Evolutionary conservation across 306 rosid species (phyloP), one percentile per base, ranked within the genome.

Genomic region (Hippophae tibetana): DNA sequence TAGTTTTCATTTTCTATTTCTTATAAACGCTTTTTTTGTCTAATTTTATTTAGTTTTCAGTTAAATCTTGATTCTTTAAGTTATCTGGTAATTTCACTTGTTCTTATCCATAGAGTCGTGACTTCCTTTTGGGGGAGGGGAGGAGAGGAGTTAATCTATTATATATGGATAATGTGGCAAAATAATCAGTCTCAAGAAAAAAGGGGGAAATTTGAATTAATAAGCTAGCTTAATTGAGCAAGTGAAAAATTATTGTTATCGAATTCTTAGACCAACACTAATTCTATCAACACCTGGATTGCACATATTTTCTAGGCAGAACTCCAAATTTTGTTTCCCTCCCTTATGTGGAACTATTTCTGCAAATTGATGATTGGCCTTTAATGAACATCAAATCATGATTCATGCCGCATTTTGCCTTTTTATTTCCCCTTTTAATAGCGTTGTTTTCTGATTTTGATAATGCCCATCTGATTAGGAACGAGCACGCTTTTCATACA

Each of bases 401-500:
- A 13, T 3, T 10, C 5, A 11, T 48, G 12, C 13, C 2, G 13
- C 13, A 10, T 23, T 2, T 58, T 6, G 9, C 26, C 52, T 54
- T 47, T 49, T 10, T 47, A 26, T 55, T 31, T 31, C 38, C 38
- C 38, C 5, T 4, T 31, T 31, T 31, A 31, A 31, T 31, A 31
- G 38, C 38, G 4, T 31, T 31, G 38, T 31, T 2, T 31, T 38
- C 13, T 62, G 52, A 26, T 55, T 60, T 9, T 25, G 26, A 47
- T 63, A 56, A 10, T 13, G 43, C 0, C 55, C 52, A 8, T 61
- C 52, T 25, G 45, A 25, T 49, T 61, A 88, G 97, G 82, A 78
- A 77, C 79, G 99, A 78, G 99, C 97, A 27, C 90, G 90, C 48
- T 93, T 93, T 76, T 93, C 99, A 53, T 93, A 85, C 67, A 88